These are phyloP conservation scores for Triticum turgidum DNA, from an alignment of 176 grass and related monocot genomes.

Conservation along the genomic window DNA sequence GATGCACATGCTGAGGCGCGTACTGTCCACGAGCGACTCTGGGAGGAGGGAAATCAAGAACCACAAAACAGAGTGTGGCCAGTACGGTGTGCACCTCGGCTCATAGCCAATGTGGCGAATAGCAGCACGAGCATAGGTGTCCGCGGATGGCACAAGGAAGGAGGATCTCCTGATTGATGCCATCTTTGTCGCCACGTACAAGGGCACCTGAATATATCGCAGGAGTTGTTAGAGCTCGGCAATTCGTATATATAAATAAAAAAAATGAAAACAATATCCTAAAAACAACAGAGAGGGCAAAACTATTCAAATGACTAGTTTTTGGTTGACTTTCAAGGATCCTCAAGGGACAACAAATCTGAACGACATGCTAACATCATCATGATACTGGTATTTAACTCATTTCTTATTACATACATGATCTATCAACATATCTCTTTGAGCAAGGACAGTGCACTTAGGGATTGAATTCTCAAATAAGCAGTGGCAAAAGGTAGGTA, in stretches of 20 bases:
- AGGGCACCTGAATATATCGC: conserved; percentile 48
- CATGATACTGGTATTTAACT: not conserved
- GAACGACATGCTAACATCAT: not conserved
- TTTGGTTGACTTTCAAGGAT: not conserved
- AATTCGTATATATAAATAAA: not conserved
- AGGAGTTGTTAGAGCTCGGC: not conserved
- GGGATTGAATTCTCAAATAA: not conserved
- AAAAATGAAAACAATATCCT: not conserved
- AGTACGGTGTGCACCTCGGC: conserved; percentile 77
- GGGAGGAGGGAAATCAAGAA: conserved; percentile 67
- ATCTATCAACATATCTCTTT: not conserved
- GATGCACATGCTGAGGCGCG: conserved; percentile 69
- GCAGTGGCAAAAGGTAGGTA: not conserved
- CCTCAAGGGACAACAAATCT: not conserved
- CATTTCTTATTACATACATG: not conserved
- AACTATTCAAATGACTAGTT: not conserved
- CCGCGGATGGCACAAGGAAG: conserved; percentile 72
- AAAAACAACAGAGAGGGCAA: not conserved
- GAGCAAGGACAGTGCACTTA: not conserved
- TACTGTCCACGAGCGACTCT: conserved; percentile 47
- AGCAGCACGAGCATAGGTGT: conserved; percentile 69
- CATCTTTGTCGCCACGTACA: conserved; percentile 95
- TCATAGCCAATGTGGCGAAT: conserved; percentile 80
- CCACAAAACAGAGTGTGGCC: conserved; percentile 82
- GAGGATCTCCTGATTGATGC: conserved; percentile 78